These are phyloP conservation scores for Wakefieldia striispora DNA, from an alignment of 768 basidiomycete species.

Conservation along the genomic window DNA sequence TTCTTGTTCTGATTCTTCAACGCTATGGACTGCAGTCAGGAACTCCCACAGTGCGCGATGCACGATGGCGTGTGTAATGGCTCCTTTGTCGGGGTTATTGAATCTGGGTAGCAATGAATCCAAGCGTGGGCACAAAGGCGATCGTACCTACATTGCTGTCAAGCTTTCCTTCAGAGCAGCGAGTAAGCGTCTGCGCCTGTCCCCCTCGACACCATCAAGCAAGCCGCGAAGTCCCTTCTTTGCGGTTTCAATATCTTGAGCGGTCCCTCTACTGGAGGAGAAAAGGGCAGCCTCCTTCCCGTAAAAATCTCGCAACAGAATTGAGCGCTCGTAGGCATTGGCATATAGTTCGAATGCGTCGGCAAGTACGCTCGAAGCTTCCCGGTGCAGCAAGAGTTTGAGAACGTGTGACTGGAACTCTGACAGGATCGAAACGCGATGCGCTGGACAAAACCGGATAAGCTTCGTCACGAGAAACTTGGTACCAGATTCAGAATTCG, in stretches of 20 bases:
- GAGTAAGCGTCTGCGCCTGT: constrained; percentile 66
- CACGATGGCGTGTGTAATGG: constrained; percentile 82
- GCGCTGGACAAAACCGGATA: constrained; percentile 68
- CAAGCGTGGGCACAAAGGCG: background rate
- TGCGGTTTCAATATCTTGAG: constrained; percentile 59
- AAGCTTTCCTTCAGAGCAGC: constrained; percentile 71
- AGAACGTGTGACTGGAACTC: constrained; percentile 79
- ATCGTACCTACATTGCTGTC: constrained; percentile 59
- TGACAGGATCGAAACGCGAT: constrained; percentile 70
- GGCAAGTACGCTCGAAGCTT: constrained; percentile 79
- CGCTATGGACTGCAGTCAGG: constrained; percentile 54
- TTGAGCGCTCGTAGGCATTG: constrained; percentile 78
- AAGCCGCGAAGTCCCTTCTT: constrained; percentile 69
- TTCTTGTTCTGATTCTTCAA: constrained; percentile 63
- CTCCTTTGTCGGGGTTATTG: constrained; percentile 89
- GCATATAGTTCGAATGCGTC: constrained; percentile 88
- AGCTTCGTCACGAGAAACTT: constrained; percentile 83
- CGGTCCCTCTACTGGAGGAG: constrained; percentile 49
- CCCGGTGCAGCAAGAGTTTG: constrained; percentile 77
- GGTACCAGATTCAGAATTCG: background rate
- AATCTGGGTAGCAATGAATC: constrained; percentile 49
- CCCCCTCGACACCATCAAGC: constrained; percentile 60
- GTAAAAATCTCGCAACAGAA: constrained; percentile 85
- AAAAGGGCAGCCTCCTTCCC: constrained; percentile 86
- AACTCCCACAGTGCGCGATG: constrained; percentile 90